Base-by-base conservation (phyloP, 805 yeast genomes). In the Vanderwaltozyma tropicalis region DNA sequence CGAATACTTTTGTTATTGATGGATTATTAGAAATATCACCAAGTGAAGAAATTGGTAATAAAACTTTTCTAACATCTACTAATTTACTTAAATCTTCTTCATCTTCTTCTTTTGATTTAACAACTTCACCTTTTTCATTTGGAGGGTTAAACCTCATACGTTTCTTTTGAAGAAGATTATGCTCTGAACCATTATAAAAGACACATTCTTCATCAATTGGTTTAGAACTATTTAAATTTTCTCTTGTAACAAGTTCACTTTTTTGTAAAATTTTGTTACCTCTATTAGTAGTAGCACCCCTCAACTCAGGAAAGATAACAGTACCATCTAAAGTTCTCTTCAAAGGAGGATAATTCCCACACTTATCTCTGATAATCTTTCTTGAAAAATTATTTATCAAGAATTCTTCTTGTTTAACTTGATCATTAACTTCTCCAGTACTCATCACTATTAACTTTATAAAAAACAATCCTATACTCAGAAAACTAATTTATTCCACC, bases 11-110 rank as follows among this genome's bases (percentile, higher is more conserved):
- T 35, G 76, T 70, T 14, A 86, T 66, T 1, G 85, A 74, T 12
- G 79, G 80, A 50, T 85, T 88, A 3, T 69, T 67, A 1, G 81
- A 73, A 2, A 89, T 61, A 48, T 92, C 96, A 2, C 83, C 68
- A 0, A 96, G 92, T 40, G 83, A 82, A 8, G 75, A 67, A 12
- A 92, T 74, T 0, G 97, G 96, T 5, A 80, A 74, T 42, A 92
- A 62, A 15, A 87, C 66, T 31, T 77, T 64, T 21, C 70, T 72
- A 2, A 80, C 55, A 47, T 76, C 70, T 1, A 78, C 66, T 3
- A 69, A 64, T 7, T 59, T 55, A 46, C 77, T 68, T 13, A 76
- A 63, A 39, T 68, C 68, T 7, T 47, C 61, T 5, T 54, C 63
- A 10, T 54, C 63, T 12, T 50, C 59, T 5, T 49, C 60, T 25